Evolutionary conservation across 1,284 basidiomycete genomes (phyloP), one percentile per base, ranked within the genome.

Genomic region (Malassezia yamatoensis): DNA sequence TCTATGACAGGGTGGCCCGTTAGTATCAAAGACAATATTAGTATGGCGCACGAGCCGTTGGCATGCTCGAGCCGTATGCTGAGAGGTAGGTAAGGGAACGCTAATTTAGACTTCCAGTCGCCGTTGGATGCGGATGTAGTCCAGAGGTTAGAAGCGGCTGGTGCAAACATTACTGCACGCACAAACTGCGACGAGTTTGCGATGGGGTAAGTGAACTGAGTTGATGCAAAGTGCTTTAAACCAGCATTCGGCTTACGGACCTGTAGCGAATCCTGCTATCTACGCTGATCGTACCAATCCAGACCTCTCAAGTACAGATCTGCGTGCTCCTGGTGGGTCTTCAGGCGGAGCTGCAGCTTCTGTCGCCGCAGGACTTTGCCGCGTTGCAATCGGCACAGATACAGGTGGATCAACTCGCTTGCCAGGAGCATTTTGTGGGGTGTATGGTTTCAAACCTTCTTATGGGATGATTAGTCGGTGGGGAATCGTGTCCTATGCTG

Each of bases 111-210:
- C 39, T 96, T 87, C 67, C 73, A 67, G 0, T 83, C 91, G 0
- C 88, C 89, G 0, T 90, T 86, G 68, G 86, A 90, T 71, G 90
- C 93, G 44, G 90, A 89, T 0, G 86, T 86, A 5, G 87, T 96
- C 0, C 61, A 77, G 1, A 76, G 83, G 2, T 77, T 98, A 0
- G 77, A 80, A 1, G 61, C 77, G 0, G 79, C 81, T 0, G 90
- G 89, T 1, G 89, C 85, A 0, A 74, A 80, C 9, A 81, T 96
- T 12, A 70, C 85, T 0, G 90, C 89, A 2, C 93, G 93, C 77
- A 86, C 90, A 0, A 96, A 96, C 72, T 90, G 90, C 76, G 93
- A 98, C 73, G 93, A 96, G 75, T 98, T 98, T 76, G 91, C 91
- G 0, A 98, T 98, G 93, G 93, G 93, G 1, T 70, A 65, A 11